Evolutionary conservation across 2,329 filamentous ascomycete species (phyloP), one percentile per base, ranked within the genome.

Genomic region (Microdochium trichocladiopsis): DNA sequence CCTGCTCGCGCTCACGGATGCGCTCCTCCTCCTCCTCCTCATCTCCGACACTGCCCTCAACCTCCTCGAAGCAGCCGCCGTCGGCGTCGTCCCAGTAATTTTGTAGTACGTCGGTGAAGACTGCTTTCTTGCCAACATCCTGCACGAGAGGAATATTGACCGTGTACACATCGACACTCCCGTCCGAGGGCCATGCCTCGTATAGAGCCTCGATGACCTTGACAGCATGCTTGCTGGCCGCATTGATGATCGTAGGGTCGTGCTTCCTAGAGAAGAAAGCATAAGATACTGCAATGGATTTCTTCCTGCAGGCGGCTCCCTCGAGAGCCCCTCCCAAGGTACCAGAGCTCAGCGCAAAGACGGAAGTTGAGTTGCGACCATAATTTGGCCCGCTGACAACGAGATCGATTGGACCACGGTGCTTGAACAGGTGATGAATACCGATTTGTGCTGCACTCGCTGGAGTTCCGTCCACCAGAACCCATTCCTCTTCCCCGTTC

Each of bases 231-330:
- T 80, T 74, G 36, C 85, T 89, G 2, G 90, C 91, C 49, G 83
- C 88, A 28, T 82, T 80, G 54, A 97, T 93, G 59, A 96, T 84
- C 23, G 78, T 77, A 2, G 88, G 86, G 61, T 96, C 88, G 68
- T 96, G 92, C 65, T 90, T 88, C 53, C 85, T 80, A 52, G 84
- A 83, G 70, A 92, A 94, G 72, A 96, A 97, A 22, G 93, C 94
- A 67, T 90, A 99, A 49, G 84, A 90, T 41, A 99, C 71, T 0
- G 94, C 94, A 57, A 99, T 87, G 12, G 90, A 78, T 60, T 77
- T 83, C 55, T 75, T 76, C 37, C 79, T 78, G 63, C 86, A 92
- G 1, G 87, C 78, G 2, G 88, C 88, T 6, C 84, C 88, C 72
- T 93, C 88, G 63, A 93, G 74, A 0, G 88, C 88, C 0, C 82